Conservation (phyloP, 1,284 basidiomycete species). For the Anthracocystis walkeri region DNA sequence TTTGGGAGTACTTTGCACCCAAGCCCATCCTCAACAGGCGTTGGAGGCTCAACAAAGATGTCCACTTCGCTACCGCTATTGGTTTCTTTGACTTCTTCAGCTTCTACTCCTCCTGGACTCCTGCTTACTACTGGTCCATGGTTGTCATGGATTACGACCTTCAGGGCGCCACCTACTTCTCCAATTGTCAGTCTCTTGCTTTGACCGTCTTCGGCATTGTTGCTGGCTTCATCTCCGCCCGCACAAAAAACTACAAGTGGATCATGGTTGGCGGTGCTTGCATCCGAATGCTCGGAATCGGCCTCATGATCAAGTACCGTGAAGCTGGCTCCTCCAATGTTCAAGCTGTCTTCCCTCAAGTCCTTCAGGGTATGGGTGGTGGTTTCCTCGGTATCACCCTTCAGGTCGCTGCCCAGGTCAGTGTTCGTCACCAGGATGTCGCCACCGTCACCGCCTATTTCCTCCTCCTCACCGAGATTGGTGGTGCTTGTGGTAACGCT, state of each 20-base stretch:
- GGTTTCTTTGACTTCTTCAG: slow-evolving; percentile 68
- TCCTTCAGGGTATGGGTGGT: slow-evolving; percentile 67
- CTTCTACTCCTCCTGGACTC: slow-evolving; percentile 62
- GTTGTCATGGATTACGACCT: slow-evolving; percentile 49
- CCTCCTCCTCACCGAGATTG: slow-evolving; percentile 64
- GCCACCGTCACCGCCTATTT: slow-evolving; percentile 68
- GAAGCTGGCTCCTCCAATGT: slow-evolving; percentile 47
- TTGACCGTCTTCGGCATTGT: slow-evolving; percentile 66
- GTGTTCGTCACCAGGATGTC: slow-evolving; percentile 67
- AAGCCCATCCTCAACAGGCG: slow-evolving; percentile 60
- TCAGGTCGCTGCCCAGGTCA: slow-evolving; percentile 65
- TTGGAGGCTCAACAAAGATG: slow-evolving; percentile 66
- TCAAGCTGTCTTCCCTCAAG: slow-evolving; percentile 66
- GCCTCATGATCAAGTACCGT: slow-evolving; percentile 68
- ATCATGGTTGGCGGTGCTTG: slow-evolving; percentile 52
- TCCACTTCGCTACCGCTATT: slow-evolving; percentile 61
- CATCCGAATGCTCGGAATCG: slow-evolving; percentile 64
- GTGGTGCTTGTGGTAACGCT: slow-evolving; percentile 63
- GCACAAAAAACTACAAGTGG: slow-evolving; percentile 67
- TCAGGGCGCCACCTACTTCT: slow-evolving; percentile 58
- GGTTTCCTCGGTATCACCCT: slow-evolving; percentile 65
- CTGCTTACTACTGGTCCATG: slow-evolving; percentile 52
- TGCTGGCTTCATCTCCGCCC: slow-evolving; percentile 59
- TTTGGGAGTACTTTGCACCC: slow-evolving; percentile 61
- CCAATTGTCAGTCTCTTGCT: slow-evolving; percentile 59